Base-by-base conservation (phyloP, 1,139 yeast species). In the Candida frijolesensis region DNA sequence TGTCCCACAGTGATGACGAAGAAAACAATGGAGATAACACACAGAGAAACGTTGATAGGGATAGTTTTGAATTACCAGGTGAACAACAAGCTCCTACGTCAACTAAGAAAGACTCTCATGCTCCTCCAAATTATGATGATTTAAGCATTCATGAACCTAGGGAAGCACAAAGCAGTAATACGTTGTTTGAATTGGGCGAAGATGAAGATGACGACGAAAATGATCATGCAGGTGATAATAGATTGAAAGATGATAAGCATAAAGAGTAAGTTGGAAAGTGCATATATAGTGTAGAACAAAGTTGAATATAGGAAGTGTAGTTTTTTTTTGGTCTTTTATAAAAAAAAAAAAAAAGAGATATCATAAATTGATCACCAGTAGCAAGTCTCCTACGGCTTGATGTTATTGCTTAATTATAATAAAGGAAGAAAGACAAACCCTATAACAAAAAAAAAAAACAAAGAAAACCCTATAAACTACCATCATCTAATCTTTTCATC, bases 1-100 rank as follows among this genome's bases (percentile, higher is more conserved):
- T 85, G 66, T 75, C 80, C 57, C 80, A 76, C 55, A 70, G 73
- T 47, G 85, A 81, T 48, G 71, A 74, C 35, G 79, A 76, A 45
- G 60, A 60, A 37, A 59, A 58, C 7, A 57, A 60, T 43, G 48
- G 38, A 22, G 33, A 46, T 32, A 33, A 44, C 12, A 19, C 22
- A 19, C 44, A 47, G 41, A 50, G 55, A 45, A 50, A 47, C 30
- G 54, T 57, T 11, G 67, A 63, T 19, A 55, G 65, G 37, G 78
- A 72, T 53, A 71, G 76, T 52, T 72, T 74, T 54, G 76, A 72
- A 47, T 67, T 73, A 48, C 54, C 65, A 18, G 30, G 22, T 12
- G 42, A 38, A 4, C 42, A 19, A 38, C 16, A 19, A 34, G 11
- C 38, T 7, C 30, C 30, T 11, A 12, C 42, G 8, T 12, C 42